Base-by-base conservation (phyloP, 1,284 basidiomycete species). In the Sanghuangporus sanghuang region DNA sequence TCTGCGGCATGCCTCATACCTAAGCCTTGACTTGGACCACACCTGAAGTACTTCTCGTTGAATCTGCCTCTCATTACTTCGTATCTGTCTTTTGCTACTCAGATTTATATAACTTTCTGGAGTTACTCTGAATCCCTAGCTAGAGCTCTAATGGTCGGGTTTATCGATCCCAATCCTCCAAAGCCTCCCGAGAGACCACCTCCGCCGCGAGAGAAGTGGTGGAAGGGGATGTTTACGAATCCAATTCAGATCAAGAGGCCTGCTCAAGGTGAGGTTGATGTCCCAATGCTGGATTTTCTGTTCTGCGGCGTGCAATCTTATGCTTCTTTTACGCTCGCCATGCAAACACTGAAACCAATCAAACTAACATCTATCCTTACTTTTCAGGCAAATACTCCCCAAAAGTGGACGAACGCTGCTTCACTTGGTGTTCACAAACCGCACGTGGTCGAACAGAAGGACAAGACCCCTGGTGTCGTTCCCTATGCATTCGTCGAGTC, bases 391-490 rank as follows among this genome's bases (percentile, higher is more conserved):
- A 73, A 69, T 80, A 80, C 68, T 86, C 86, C 1, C 78, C 79
- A 12, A 78, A 81, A 68, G 77, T 78, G 52, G 89, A 90, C 73
- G 89, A 92, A 73, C 85, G 87, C 73, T 91, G 89, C 73, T 76
- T 91, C 66, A 87, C 85, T 4, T 90, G 85, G 74, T 89, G 86
- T 72, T 80, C 85, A 0, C 89, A 92, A 72, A 81, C 79, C 52
- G 76, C 86, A 56, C 77, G 76, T 16, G 87, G 87, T 38, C 82
- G 89, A 36, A 75, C 81, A 3, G 75, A 85, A 61, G 72, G 76
- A 46, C 76, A 79, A 50, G 79, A 84, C 62, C 89, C 89, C 1
- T 77, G 76, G 67, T 90, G 89, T 69, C 81, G 83, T 63, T 83
- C 87, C 36, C 71, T 91, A 53, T 92, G 89, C 71, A 75, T 92